Percentiles rank a stretch among this genome's conserved stretches.
Evolutionary conservation across 768 basidiomycete genomes (phyloP).

Genomic region (Pluteus cervinus): DNA sequence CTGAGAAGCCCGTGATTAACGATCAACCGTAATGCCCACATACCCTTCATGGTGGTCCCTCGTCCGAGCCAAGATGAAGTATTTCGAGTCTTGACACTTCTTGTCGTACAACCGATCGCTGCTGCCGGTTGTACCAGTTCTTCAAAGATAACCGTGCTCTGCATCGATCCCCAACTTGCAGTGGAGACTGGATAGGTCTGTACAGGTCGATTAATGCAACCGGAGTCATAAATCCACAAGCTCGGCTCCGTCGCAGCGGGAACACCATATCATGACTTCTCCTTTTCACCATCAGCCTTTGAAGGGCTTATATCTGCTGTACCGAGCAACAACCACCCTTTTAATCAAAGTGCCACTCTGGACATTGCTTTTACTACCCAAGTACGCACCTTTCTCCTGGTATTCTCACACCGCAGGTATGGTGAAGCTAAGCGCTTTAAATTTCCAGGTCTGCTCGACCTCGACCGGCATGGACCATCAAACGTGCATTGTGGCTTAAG

Average conservation of each 20-base stretch:
- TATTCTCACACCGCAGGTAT: background rate
- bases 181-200: too few relatives aligned
- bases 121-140: too few relatives aligned
- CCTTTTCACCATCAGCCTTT: constrained; percentile 39
- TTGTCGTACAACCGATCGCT: constrained; percentile 58
- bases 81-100: constrained; percentile 66
- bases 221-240: too few relatives aligned
- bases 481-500: constrained; percentile 30
- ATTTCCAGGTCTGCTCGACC: constrained; percentile 35
- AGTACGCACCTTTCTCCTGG: constrained; percentile 15
- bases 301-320: constrained; percentile 41
- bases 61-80: constrained; percentile 57
- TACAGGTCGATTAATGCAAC: too few relatives aligned
- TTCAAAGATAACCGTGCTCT: too few relatives aligned
- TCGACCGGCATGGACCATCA: constrained; percentile 38
- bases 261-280: constrained; percentile 21
- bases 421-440: background rate
- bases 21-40: too few relatives aligned
- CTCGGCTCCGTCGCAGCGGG: too few relatives aligned
- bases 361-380: constrained; percentile 32
- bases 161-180: too few relatives aligned
- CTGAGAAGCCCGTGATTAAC: too few relatives aligned
- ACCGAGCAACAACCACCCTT: constrained; percentile 31
- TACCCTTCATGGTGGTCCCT: too few relatives aligned
- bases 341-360: constrained; percentile 45